A percentile compares a stretch with the other conserved stretches of the same genome.
Conservation (phyloP, 768 basidiomycete genomes). For the Boletales sp. region DNA sequence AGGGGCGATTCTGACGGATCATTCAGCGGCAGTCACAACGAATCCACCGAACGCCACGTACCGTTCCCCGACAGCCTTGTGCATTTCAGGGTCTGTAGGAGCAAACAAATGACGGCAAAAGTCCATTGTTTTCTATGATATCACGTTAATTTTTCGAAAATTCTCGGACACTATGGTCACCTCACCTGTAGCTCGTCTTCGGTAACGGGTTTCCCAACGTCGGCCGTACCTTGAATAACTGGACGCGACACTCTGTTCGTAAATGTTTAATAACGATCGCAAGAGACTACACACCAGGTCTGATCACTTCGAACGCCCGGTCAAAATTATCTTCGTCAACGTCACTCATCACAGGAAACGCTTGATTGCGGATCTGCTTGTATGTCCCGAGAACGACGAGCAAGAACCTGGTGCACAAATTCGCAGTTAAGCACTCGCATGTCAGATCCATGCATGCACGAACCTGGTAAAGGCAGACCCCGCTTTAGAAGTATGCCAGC, state of each 20-base stretch:
- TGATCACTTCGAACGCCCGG: constrained; percentile 7
- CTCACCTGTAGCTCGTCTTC: constrained; percentile 9
- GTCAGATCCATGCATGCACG: neutral
- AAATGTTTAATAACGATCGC: neutral
- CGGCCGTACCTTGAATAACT: constrained; percentile 6
- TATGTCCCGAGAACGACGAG: constrained; percentile 50
- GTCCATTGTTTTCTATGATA: constrained; percentile 8
- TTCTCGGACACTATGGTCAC: neutral
- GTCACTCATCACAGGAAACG: constrained; percentile 52
- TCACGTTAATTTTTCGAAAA: neutral
- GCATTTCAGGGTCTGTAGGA: constrained; percentile 4
- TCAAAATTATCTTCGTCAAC: constrained; percentile 70
- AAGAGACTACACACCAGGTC: constrained; percentile 5
- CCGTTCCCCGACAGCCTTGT: constrained; percentile 1
- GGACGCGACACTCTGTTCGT: neutral
- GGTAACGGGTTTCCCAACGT: constrained; percentile 5
- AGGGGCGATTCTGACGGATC: neutral
- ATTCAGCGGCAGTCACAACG: neutral
- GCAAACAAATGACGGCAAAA: constrained; percentile 4
- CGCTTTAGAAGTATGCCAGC: constrained; percentile 2
- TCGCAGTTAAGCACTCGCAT: no score
- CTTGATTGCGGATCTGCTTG: constrained; percentile 66
- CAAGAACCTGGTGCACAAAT: constrained; percentile 5
- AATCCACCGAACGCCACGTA: neutral
- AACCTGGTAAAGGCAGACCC: constrained; percentile 1